A percentile compares a stretch with the other conserved stretches of the same genome.
Evolutionary conservation across 495 filamentous ascomycete species (phyloP).

Genomic region (Neurospora sp.): DNA sequence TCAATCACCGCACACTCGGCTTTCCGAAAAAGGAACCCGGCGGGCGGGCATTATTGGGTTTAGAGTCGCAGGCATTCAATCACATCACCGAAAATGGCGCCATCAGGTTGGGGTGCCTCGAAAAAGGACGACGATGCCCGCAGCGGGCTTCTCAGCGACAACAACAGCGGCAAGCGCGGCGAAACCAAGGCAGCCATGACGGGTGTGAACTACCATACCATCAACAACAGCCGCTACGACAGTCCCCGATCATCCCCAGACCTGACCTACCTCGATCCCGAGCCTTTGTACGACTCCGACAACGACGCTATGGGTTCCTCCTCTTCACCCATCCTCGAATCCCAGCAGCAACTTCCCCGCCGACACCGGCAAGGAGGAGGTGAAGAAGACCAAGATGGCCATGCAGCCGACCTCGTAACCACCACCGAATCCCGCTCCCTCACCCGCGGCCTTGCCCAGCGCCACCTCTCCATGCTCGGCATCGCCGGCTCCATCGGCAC

Average conservation of each 20-base stretch:
- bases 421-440: slow-evolving; percentile 27
- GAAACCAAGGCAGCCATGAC: neutral
- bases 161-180: neutral
- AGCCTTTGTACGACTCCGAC: neutral
- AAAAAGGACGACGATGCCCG: neutral
- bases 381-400: neutral
- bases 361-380: neutral
- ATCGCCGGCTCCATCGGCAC: slow-evolving; percentile 44
- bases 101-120: neutral
- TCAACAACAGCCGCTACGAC: neutral
- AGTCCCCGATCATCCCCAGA: neutral
- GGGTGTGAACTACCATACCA: neutral
- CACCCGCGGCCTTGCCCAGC: slow-evolving; percentile 31
- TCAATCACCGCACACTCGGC: neutral
- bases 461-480: slow-evolving; percentile 41
- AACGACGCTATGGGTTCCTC: neutral
- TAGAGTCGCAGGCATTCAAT: neutral
- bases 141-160: neutral
- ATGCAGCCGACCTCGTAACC: slow-evolving; percentile 16
- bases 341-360: neutral
- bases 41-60: neutral
- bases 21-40: neutral
- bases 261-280: neutral
- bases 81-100: neutral
- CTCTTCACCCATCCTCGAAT: neutral